These are phyloP conservation scores for Penicillium vulpinum DNA, from an alignment of 2,329 filamentous ascomycete species.

Conservation along the genomic window DNA sequence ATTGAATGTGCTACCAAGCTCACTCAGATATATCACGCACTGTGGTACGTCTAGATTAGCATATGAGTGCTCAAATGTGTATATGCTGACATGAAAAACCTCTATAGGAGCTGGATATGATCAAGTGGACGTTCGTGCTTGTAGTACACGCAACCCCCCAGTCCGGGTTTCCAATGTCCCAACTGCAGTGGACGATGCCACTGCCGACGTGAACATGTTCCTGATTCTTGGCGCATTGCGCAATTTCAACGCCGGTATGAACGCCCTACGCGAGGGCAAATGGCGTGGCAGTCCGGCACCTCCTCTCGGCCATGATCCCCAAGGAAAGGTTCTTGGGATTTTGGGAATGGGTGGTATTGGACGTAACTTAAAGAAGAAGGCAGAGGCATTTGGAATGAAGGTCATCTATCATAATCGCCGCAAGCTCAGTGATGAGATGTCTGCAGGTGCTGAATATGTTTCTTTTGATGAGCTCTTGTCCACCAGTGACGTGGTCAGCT, in stretches of 20 bases:
- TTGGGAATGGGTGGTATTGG: constrained; percentile 87
- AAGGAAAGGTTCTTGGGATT: constrained; percentile 76
- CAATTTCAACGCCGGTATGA: constrained; percentile 68
- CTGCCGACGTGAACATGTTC: constrained; percentile 78
- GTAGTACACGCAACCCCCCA: constrained; percentile 58
- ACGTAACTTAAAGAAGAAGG: constrained; percentile 72
- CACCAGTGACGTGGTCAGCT: constrained; percentile 72
- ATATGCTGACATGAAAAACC: neutral
- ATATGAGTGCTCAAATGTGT: too few species aligned
- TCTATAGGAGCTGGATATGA: constrained; percentile 76
- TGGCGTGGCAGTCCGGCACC: constrained; percentile 63
- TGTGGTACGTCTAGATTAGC: constrained; percentile 33
- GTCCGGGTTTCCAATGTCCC: constrained; percentile 79
- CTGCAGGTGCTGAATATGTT: constrained; percentile 49
- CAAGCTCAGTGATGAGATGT: constrained; percentile 55
- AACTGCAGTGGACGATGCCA: constrained; percentile 78
- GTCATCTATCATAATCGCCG: constrained; percentile 74
- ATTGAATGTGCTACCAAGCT: constrained; percentile 51
- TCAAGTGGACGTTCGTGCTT: constrained; percentile 72
- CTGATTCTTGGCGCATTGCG: constrained; percentile 77
- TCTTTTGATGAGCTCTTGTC: constrained; percentile 70
- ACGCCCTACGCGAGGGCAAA: constrained; percentile 62
- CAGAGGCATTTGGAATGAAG: constrained; percentile 72
- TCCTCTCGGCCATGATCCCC: constrained; percentile 71
- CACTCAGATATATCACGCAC: constrained; percentile 41